These are phyloP conservation scores for Aspergillus sp. DNA, from an alignment of 2,329 filamentous ascomycete species.

Conservation along the genomic window DNA sequence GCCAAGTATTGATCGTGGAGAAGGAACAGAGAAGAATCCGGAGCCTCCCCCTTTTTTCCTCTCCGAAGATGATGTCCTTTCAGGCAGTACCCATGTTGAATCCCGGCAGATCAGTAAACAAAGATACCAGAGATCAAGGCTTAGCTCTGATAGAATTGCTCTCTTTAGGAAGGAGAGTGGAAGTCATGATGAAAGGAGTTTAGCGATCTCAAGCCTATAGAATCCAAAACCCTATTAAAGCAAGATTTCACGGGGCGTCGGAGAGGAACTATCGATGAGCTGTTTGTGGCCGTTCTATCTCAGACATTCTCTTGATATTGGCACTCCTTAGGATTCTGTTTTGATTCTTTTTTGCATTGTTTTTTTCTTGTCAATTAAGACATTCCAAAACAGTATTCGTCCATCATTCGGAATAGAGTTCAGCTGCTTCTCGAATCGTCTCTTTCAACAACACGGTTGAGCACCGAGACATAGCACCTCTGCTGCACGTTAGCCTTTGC, in stretches of 20 bases:
- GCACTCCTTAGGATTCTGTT: background rate
- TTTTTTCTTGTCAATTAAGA: slow-evolving; percentile 1
- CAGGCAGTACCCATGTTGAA: slow-evolving; percentile 14
- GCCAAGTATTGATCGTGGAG: slow-evolving; percentile 7
- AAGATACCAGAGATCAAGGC: slow-evolving; percentile 7
- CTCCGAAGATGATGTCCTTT: slow-evolving; percentile 4
- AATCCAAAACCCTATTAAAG: slow-evolving; percentile 9
- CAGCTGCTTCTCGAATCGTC: slow-evolving; percentile 13
- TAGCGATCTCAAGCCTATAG: slow-evolving; percentile 7
- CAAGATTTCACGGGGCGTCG: background rate
- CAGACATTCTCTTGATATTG: background rate
- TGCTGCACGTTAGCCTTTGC: background rate
- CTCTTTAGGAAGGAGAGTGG: slow-evolving; percentile 3
- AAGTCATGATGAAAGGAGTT: slow-evolving; percentile 12
- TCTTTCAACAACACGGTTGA: background rate
- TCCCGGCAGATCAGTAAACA: slow-evolving; percentile 5
- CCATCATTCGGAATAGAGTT: background rate
- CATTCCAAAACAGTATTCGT: slow-evolving; percentile 3
- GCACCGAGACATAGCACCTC: slow-evolving; percentile 12
- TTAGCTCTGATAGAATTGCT: slow-evolving; percentile 11
- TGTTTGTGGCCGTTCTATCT: background rate
- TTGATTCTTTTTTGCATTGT: background rate
- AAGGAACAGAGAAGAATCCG: slow-evolving; percentile 4
- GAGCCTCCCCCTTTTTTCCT: background rate
- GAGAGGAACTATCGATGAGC: background rate